Base-by-base conservation (phyloP, 2,329 filamentous ascomycete genomes). In the Trichophyton mentagrophytes region DNA sequence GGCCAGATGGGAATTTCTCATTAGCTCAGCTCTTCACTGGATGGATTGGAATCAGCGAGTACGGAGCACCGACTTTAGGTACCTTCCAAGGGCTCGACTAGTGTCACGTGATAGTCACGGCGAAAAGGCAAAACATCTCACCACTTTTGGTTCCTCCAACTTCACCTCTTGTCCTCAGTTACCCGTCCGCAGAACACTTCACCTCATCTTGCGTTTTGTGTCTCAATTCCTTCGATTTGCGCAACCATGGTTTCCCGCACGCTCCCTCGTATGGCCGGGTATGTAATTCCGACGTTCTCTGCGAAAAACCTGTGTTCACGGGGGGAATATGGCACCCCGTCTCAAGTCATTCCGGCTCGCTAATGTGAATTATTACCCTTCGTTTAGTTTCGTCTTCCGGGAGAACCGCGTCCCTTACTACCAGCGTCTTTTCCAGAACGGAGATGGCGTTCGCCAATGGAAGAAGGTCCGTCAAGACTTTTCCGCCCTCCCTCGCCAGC, bases 371-470 rank as follows among this genome's bases (percentile, higher is more conserved):
- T 22, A 15, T n/a, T 55, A 55, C 33, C 25, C 38, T 27, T 15
- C 46, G 6, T 63, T 51, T 66, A 80, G 79, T 64, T 78, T 77
- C 66, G 70, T 87, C 70, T 79, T 80, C 79, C 84, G 85, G 73
- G 78, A 83, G 74, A 87, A 87, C 79, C 80, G 81, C 68, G 85
- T 87, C 65, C 82, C 84, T 59, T 75, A 82, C 67, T 87, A 85
- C 77, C 85, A 87, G 77, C 78, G 82, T 67, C 78, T 85, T 57
- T 85, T 84, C 77, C 85, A 87, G 76, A 79, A 76, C 65, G 77
- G 86, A 72, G 85, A 87, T 71, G 84, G 84, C 68, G 74, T 84
- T 70, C 79, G 85, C 72, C 80, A 83, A 72, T 87, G 85, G 84
- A 76, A 80, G 72, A 86, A 87, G 83, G 85, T 87, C 70, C 74